phyloP scores from a whole-genome alignment of 805 yeast genomes.

The Candida fluviatilis region DNA sequence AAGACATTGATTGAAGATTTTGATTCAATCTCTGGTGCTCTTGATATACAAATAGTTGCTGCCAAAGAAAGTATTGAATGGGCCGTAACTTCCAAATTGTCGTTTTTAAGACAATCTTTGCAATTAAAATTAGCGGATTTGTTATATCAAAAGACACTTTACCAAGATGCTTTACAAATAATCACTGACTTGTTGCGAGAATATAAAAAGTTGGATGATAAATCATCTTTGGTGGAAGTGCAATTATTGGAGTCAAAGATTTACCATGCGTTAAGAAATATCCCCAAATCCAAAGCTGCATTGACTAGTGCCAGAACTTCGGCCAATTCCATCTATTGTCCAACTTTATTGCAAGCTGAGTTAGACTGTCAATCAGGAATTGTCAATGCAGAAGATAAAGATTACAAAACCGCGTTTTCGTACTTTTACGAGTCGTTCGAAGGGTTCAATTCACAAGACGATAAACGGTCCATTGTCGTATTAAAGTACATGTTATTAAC shows the following conservation, averaged over 20 bases:
- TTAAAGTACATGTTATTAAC: slow-evolving; percentile 90
- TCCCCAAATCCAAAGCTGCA: slow-evolving; percentile 88
- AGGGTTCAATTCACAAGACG: slow-evolving; percentile 71
- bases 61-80: slow-evolving; percentile 81
- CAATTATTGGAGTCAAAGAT: slow-evolving; percentile 88
- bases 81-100: slow-evolving; percentile 78
- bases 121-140: slow-evolving; percentile 79
- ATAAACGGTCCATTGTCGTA: slow-evolving; percentile 59
- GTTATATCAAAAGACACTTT: slow-evolving; percentile 60
- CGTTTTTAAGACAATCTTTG: slow-evolving; percentile 83
- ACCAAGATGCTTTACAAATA: slow-evolving; percentile 66
- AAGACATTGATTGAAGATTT: slow-evolving; percentile 75
- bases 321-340: slow-evolving; percentile 95
- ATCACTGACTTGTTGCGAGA: slow-evolving; percentile 73
- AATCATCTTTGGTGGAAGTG: slow-evolving; percentile 91
- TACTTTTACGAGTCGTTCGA: slow-evolving; percentile 95
- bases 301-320: slow-evolving; percentile 93
- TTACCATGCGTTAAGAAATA: slow-evolving; percentile 85
- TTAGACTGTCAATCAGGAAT: slow-evolving; percentile 94
- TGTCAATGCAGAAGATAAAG: slow-evolving; percentile 94
- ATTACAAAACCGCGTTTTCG: slow-evolving; percentile 92
- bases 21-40: slow-evolving; percentile 56
- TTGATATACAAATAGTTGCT: slow-evolving; percentile 68
- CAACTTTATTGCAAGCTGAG: slow-evolving; percentile 91
- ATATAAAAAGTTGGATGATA: slow-evolving; percentile 92